Base-by-base conservation (phyloP, 495 filamentous ascomycete genomes). In the Xylaria telfairii region DNA sequence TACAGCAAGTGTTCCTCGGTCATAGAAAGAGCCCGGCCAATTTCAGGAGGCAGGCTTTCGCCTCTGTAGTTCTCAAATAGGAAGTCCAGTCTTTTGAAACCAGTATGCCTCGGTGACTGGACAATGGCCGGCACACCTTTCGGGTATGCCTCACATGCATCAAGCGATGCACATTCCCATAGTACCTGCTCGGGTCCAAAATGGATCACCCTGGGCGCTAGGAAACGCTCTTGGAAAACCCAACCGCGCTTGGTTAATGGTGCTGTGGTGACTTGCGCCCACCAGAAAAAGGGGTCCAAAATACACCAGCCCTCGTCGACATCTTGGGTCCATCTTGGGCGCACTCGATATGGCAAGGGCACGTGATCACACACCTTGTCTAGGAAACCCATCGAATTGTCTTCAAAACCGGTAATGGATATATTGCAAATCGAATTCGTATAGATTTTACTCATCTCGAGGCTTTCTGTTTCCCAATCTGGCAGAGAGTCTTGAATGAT, bases 191-290 rank as follows among this genome's bases (percentile, higher is more conserved):
- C 61, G 1, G 68, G 65, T 4, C 74, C 74, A 21, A 77, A 76
- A 28, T 75, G 73, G 0, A 77, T 19, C 28, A 72, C 71, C 10
- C 76, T 59, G 21, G 71, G 47, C 3, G 76, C 63, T 12, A 77
- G 69, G 0, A 77, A 42, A 7, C 72, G 67, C 17, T 77, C 75
- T 39, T 77, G 75, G 4, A 77, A 42, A 0, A 75, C 73, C 75
- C 73, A 77, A 0, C 56, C 73, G 1, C 75, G 46, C 21, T 69
- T 39, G 12, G 71, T 26, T 3, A 76, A 65, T 1, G 70, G 68
- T 28, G 73, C 68, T 9, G 32, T 41, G n/a, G 68, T 41, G 24
- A 76, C 71, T 24, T 68, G 66, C 13, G 13, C 28, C 3, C 13
- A 46, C 61, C 41, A 64, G 41, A 47, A 47, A 64, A 30, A 46